Conservation (phyloP, 2,329 filamentous ascomycete species). For the Lecanosticta acicola region DNA sequence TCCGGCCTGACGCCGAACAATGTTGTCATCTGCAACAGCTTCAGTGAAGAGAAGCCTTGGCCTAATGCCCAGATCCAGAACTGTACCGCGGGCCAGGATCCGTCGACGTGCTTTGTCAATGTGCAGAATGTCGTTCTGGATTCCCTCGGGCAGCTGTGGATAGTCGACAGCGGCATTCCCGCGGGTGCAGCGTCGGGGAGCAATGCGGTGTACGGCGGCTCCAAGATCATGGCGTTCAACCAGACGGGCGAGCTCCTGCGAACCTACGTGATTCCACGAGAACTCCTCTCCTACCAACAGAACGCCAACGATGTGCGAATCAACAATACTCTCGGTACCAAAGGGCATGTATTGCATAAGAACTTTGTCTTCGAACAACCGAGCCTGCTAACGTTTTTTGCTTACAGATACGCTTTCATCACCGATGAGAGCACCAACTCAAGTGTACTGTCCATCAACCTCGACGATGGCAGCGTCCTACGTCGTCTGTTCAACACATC, state of each 20-base stretch:
- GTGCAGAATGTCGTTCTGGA: slow-evolving; percentile 43
- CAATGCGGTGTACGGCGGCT: slow-evolving; percentile 32
- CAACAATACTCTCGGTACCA: slow-evolving; percentile 39
- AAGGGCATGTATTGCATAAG: slow-evolving; percentile 17
- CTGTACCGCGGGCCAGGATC: slow-evolving; percentile 35
- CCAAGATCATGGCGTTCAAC: slow-evolving; percentile 42
- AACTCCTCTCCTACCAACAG: slow-evolving; percentile 32
- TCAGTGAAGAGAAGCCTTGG: slow-evolving; percentile 38
- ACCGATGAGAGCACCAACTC: slow-evolving; percentile 37
- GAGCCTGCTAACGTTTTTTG: background rate
- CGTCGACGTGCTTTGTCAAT: slow-evolving; percentile 42
- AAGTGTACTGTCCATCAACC: slow-evolving; percentile 37
- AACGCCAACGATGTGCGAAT: slow-evolving; percentile 42
- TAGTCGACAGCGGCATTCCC: slow-evolving; percentile 39
- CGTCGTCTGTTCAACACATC: slow-evolving; percentile 37
- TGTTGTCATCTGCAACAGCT: slow-evolving; percentile 36
- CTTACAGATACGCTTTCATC: slow-evolving; percentile 36
- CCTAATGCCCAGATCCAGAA: slow-evolving; percentile 39
- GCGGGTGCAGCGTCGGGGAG: slow-evolving; percentile 20
- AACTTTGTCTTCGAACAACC: no score
- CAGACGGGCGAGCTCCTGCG: slow-evolving; percentile 30
- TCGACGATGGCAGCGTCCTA: slow-evolving; percentile 33
- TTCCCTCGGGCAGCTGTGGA: slow-evolving; percentile 36
- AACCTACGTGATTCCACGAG: slow-evolving; percentile 37
- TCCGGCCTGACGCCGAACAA: slow-evolving; percentile 34